These are phyloP conservation scores for Esteya vermicola DNA, from an alignment of 2,329 filamentous ascomycete species.

Conservation along the genomic window DNA sequence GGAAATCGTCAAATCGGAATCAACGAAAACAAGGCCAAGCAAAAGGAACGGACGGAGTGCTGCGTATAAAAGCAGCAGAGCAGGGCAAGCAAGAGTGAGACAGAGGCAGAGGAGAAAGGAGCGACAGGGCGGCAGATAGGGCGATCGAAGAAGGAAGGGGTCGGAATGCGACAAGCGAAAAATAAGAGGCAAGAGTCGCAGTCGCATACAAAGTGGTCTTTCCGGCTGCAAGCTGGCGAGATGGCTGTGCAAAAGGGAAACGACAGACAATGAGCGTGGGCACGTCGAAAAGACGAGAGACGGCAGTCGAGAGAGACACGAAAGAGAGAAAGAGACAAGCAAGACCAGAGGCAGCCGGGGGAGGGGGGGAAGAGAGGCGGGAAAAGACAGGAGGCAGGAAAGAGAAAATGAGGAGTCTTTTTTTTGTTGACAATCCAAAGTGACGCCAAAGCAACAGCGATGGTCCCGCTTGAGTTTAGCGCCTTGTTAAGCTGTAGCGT, in stretches of 20 bases:
- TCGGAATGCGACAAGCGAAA: constrained; percentile 1
- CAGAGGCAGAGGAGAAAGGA: not conserved
- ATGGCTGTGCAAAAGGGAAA: no score
- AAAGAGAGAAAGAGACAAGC: not conserved
- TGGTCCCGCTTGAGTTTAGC: not conserved
- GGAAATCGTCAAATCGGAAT: not conserved
- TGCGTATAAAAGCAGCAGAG: no score
- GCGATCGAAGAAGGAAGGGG: not conserved
- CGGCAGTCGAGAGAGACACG: not conserved
- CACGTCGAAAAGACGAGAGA: not conserved
- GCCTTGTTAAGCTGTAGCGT: not conserved
- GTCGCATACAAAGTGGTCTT: no score
- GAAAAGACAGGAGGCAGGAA: not conserved
- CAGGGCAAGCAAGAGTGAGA: not conserved
- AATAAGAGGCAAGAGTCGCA: not conserved
- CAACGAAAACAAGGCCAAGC: no score
- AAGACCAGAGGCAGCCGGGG: not conserved
- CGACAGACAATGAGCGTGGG: no score
- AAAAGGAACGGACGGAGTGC: no score
- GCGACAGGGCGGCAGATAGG: not conserved
- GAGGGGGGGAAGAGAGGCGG: not conserved
- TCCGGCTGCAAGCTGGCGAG: no score
- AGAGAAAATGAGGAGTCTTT: not conserved
- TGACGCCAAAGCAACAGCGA: not conserved
- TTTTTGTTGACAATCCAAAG: constrained; percentile 1